Evolutionary conservation across 176 grass and related monocot genomes (phyloP), one percentile per base, ranked within the genome.

Genomic region (Oryza nivara): DNA sequence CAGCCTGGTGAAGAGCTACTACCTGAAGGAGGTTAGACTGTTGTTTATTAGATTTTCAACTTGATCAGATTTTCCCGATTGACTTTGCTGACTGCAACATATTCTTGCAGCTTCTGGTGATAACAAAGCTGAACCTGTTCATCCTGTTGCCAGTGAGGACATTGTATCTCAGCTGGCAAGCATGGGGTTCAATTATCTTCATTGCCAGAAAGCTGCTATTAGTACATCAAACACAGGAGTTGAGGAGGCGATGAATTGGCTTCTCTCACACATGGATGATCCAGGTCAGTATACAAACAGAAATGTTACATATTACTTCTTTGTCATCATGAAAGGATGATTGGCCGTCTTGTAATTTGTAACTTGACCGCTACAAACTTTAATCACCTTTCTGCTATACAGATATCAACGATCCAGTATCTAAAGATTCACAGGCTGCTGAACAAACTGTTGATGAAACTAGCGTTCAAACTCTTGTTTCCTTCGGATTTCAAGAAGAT

Each of bases 111-210:
- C 75, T 89, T 65, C 88, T 47, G 73, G 43, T 69, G 83, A 68
- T 22, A 88, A 89, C 46, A 86, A 72, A n/a, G 82, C 65, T 16
- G 89, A 89, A 81, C 56, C 88, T 67, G 84, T 73, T 78, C 71
- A 75, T 47, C 54, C 92, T 79, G 86, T 82, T 74, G 87, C 96
- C 41, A 91, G 40, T 44, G 96, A 96, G 81, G 96, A 94, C 84
- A 94, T 99, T 87, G 96, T 94, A 40, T 90, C 93, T 32, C 91
- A 99, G 67, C 88, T 99, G 88, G 91, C 93, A 74, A 85, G 77
- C 86, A 99, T 96, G 91, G 96, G 93, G 35, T 99, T 99, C 87
- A 93, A 96, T 89, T 96, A 96, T 65, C 72, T 99, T 81, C 93
- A 86, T 56, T 99, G 96, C 74, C 93, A 99, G 77, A 99, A 94